Base-by-base conservation (phyloP, 2,329 filamentous ascomycete species). In the Onygena corvina region DNA sequence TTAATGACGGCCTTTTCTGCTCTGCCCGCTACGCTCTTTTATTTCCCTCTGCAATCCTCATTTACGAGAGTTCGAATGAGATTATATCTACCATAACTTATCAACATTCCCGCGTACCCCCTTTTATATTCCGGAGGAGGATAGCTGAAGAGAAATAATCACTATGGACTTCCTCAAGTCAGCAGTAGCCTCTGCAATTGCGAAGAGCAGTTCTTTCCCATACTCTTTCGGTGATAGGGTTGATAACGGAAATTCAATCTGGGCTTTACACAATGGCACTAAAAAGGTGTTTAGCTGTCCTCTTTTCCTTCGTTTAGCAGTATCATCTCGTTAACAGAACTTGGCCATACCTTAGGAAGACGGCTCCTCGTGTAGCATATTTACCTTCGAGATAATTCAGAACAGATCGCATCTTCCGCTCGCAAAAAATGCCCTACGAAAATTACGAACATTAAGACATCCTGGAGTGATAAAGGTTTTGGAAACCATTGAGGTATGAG, bases 81-180 rank as follows among this genome's bases (percentile, higher is more conserved):
- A n/a, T n/a, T n/a, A n/a, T n/a, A n/a, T n/a, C n/a, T n/a, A n/a
- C n/a, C n/a, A n/a, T n/a, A n/a, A n/a, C 33, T 36, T 36, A 36
- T 36, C 33, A 5, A 16, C 21, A 14, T 18, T 46, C 44, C 16
- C 9, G 11, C 11, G 11, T 36, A 18, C 1, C 3, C 18, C 18
- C 35, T 23, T 40, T 9, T 23, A 40, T 11, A 21, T 7, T 18
- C 20, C 3, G 11, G 5, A 14, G 20, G 11, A 36, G n/a, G 3
- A 23, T 40, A 40, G 27, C 27, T 29, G 11, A 5, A 11, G 27
- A 23, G 20, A 23, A 12, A 12, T 18, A 23, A 21, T 4, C n/a
- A 40, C 33, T 58, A 98, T 98, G 92, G 89, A 98, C 67, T 96
- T 96, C 63, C 78, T 98, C 63, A 96, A 96, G 71, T 96, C 89